These are phyloP conservation scores for Cordia subcordata DNA, from an alignment of 257 asterid species.

Conservation along the genomic window DNA sequence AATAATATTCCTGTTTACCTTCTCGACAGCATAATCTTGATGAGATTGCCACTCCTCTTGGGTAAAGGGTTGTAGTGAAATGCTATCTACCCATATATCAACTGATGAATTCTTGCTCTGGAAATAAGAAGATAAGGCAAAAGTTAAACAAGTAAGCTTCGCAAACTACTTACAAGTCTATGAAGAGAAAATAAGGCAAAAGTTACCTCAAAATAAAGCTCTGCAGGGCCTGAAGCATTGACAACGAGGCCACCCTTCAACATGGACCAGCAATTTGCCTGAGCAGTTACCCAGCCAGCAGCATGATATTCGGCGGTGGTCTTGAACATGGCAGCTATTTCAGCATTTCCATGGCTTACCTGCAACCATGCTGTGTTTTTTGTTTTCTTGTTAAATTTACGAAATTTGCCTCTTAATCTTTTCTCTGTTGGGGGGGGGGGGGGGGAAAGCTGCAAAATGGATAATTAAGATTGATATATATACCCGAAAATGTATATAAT, in stretches of 20 bases:
- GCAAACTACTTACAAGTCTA: too few species aligned
- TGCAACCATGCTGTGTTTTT: slow-evolving; percentile 48
- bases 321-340: slow-evolving; percentile 36
- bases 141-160: too few species aligned
- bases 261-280: slow-evolving; percentile 21
- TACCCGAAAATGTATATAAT: slow-evolving; percentile 64
- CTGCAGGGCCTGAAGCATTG: slow-evolving; percentile 32
- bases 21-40: slow-evolving; percentile 31
- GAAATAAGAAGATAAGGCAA: background rate
- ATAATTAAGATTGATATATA: background rate
- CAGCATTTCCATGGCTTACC: slow-evolving; percentile 43
- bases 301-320: slow-evolving; percentile 18
- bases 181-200: background rate
- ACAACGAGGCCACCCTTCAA: slow-evolving; percentile 40
- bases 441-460: background rate
- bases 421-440: too few species aligned
- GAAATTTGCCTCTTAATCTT: too few species aligned
- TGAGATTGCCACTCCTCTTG: slow-evolving; percentile 54
- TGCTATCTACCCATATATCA: slow-evolving; percentile 52
- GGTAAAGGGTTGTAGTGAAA: slow-evolving; percentile 60
- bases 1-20: slow-evolving; percentile 28
- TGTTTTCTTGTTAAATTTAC: too few species aligned
- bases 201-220: slow-evolving; percentile 41
- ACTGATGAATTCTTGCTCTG: slow-evolving; percentile 37
- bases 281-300: slow-evolving; percentile 47